Evolutionary conservation across 768 basidiomycete genomes (phyloP), one percentile per base, ranked within the genome.

Genomic region (Coprinellus aureogranulatus): DNA sequence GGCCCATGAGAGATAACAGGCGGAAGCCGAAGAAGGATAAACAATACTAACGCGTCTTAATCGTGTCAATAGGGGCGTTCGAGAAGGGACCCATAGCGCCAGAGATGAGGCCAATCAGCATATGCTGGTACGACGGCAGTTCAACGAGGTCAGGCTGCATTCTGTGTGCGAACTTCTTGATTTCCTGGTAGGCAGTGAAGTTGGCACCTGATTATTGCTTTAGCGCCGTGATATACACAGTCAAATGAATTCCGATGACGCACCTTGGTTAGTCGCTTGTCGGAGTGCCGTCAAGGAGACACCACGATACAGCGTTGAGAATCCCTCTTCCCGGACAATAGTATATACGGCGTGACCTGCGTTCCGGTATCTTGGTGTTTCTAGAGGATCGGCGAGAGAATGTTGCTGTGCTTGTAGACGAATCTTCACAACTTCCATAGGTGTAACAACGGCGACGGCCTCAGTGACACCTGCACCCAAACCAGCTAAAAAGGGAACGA

Each of bases 371-470:
- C 90, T 83, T 3, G 97, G 97, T 16, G 84, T 78, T 67, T 99
- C 97, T 53, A 96, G 74, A 34, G 97, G 97, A 72, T 99, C 97
- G 6, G 94, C 92, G 48, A 99, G 80, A 22, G 96, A 98, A 72
- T 98, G 97, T 67, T 91, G 89, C 68, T 99, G 97, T 2, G 97
- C 96, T 73, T 99, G 97, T 65, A 99, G 76, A 26, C 97, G 85
- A 68, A 99, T 98, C 80, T 98, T 98, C 69, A 99, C 92, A 20
- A 98, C 97, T 70, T 99, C 97, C 97, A 99, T 98, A 0, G 97
- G 97, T 45, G 91, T 96, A 11, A 99, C 97, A 45, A 99, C 93
- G 16, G 86, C 79, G 18, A 99, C 84, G 2, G 95, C 97, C 73
- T 98, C 97, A 0, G 94, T 91, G n/a, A 88, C 88, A 25, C 97